phyloP scores from a whole-genome alignment of 2,329 filamentous ascomycete species.

The Talaromyces piceae region DNA sequence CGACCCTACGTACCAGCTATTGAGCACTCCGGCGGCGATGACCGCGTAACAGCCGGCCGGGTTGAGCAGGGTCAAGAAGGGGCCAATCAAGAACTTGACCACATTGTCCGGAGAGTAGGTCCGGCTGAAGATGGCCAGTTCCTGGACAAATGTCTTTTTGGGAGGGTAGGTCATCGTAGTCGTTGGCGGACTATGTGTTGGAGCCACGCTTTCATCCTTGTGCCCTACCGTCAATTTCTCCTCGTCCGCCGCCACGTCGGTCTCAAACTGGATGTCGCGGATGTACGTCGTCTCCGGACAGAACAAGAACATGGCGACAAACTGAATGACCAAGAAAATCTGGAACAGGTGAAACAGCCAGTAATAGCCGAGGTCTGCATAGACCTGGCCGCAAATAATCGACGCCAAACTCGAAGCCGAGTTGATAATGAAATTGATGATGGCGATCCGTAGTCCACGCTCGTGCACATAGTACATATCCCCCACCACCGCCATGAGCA shows the following conservation, averaged over 20 bases:
- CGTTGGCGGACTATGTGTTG: too few relatives aligned
- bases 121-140: conserved; percentile 13
- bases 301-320: conserved; percentile 19
- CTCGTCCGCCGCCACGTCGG: conserved; percentile 8
- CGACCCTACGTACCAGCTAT: conserved; percentile 3
- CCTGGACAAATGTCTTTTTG: conserved; percentile 16
- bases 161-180: conserved; percentile 1
- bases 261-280: conserved; percentile 15
- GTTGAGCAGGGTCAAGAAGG: conserved; percentile 15
- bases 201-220: too few relatives aligned
- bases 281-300: conserved; percentile 22
- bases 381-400: conserved; percentile 17
- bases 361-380: conserved; percentile 12
- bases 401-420: conserved; percentile 18
- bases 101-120: conserved; percentile 10
- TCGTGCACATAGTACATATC: conserved; percentile 21
- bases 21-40: conserved; percentile 14
- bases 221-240: neutral
- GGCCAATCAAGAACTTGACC: conserved; percentile 15
- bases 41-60: conserved; percentile 6
- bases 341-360: conserved; percentile 17
- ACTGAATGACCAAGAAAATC: conserved; percentile 11
- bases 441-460: conserved; percentile 15
- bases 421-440: conserved; percentile 20
- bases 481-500: conserved; percentile 13